Percentiles rank a stretch among this genome's conserved stretches.
Evolutionary conservation across 371 early-diverging fungal species (phyloP).

Genomic region (Nematocida displodere): DNA sequence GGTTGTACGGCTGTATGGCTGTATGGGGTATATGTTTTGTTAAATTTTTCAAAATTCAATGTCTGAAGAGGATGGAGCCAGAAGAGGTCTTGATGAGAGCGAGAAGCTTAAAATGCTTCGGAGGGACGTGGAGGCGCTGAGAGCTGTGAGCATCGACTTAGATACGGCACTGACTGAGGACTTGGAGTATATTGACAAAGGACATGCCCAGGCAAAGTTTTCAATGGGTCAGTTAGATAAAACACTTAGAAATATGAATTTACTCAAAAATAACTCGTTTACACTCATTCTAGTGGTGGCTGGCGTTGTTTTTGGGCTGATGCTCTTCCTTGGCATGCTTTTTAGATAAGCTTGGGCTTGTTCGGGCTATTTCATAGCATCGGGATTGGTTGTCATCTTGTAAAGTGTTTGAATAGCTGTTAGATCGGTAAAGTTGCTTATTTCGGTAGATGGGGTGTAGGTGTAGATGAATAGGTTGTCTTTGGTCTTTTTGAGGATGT

Average conservation of each 20-base stretch:
- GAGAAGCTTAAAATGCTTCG: constrained; percentile 13
- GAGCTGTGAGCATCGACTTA: not conserved
- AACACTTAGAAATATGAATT: constrained; percentile 5
- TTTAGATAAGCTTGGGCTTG: not conserved
- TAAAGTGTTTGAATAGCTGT: too few relatives aligned
- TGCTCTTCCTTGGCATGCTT: constrained; percentile 29
- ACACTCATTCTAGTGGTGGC: not conserved
- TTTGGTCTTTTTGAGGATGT: too few relatives aligned
- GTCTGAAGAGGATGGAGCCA: not conserved
- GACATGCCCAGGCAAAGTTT: not conserved
- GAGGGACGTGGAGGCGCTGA: constrained; percentile 3
- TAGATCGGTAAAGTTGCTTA: too few relatives aligned
- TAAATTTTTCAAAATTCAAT: not conserved
- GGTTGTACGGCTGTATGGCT: not conserved
- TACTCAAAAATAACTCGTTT: constrained; percentile 7
- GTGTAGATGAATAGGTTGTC: too few relatives aligned
- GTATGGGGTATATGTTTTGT: not conserved
- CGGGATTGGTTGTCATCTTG: too few relatives aligned
- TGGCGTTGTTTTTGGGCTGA: not conserved
- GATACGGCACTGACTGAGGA: constrained; percentile 1
- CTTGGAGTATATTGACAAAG: constrained; percentile 12
- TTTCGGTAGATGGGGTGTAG: too few relatives aligned
- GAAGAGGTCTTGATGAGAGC: not conserved
- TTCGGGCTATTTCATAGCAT: not conserved
- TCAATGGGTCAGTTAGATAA: not conserved